phyloP scores from a whole-genome alignment of 768 basidiomycete genomes.

The Suillus discolor region DNA sequence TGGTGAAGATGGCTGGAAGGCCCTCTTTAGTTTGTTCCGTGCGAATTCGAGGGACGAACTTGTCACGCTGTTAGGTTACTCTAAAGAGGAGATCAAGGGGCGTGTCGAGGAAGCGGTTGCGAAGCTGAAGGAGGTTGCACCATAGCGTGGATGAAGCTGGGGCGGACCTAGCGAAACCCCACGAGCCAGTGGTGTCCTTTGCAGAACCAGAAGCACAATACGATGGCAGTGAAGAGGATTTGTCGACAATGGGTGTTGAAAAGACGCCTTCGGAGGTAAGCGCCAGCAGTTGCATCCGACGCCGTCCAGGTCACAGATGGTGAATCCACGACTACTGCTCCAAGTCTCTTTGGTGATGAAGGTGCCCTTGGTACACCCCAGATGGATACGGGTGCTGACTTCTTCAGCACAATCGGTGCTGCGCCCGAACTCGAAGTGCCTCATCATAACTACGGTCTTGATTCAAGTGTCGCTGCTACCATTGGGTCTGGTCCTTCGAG shows the following conservation, averaged over 20 bases:
- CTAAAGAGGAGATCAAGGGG: constrained; percentile 78
- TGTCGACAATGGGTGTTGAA: constrained; percentile 32
- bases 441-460: constrained; percentile 76
- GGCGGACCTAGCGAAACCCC: constrained; percentile 45
- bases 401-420: constrained; percentile 81
- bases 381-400: constrained; percentile 72
- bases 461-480: constrained; percentile 96
- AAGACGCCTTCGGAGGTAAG: constrained; percentile 69
- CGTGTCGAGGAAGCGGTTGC: constrained; percentile 84
- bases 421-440: constrained; percentile 65
- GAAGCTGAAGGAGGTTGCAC: constrained; percentile 56
- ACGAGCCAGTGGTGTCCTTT: constrained; percentile 83
- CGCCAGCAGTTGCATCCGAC: constrained; percentile 62
- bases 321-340: constrained; percentile 84
- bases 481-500: constrained; percentile 90
- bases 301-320: constrained; percentile 63
- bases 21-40: constrained; percentile 82
- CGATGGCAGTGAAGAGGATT: constrained; percentile 33
- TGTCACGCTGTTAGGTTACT: constrained; percentile 88
- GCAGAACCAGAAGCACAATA: constrained; percentile 63
- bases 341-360: constrained; percentile 88
- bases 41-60: constrained; percentile 90
- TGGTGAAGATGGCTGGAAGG: constrained; percentile 75
- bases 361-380: constrained; percentile 61
- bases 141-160: constrained; percentile 43